A percentile compares a stretch with the other conserved stretches of the same genome.
These are phyloP conservation scores for Ceratobasidium sp. DNA, from an alignment of 1,284 basidiomycete species.

Conservation along the genomic window DNA sequence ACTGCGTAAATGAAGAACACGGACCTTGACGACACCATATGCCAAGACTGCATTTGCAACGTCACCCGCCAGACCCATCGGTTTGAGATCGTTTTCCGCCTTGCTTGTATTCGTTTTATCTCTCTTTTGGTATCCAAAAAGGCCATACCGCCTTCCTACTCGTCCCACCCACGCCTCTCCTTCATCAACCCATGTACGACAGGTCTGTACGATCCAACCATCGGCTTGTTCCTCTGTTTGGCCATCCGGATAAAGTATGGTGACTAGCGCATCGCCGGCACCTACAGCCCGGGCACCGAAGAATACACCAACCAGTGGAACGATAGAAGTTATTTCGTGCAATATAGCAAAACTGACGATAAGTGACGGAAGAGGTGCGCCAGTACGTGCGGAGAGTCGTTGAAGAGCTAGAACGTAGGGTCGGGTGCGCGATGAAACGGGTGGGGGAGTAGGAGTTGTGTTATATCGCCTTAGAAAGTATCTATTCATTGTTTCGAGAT, in stretches of 20 bases:
- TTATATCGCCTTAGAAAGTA: background rate
- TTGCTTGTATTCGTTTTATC: slow-evolving; percentile 49
- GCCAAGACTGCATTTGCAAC: slow-evolving; percentile 85
- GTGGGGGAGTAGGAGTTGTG: background rate
- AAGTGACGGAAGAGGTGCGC: slow-evolving; percentile 82
- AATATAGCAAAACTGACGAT: slow-evolving; percentile 84
- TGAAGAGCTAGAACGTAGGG: slow-evolving; percentile 60
- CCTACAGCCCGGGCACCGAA: slow-evolving; percentile 77
- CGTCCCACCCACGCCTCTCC: slow-evolving; percentile 78
- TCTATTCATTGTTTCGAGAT: background rate
- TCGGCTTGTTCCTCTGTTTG: background rate
- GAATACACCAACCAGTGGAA: slow-evolving; percentile 83
- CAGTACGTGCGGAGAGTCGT: slow-evolving; percentile 72
- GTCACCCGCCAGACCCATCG: slow-evolving; percentile 70
- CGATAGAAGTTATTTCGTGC: slow-evolving; percentile 88
- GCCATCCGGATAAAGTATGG: slow-evolving; percentile 43
- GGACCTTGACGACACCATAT: slow-evolving; percentile 89
- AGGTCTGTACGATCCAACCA: slow-evolving; percentile 61
- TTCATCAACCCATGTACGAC: slow-evolving; percentile 76
- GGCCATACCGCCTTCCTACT: slow-evolving; percentile 82
- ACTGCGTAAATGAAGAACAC: slow-evolving; percentile 48
- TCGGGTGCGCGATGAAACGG: slow-evolving; percentile 4
- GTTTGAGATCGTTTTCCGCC: slow-evolving; percentile 44
- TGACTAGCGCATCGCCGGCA: slow-evolving; percentile 77
- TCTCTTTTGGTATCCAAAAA: slow-evolving; percentile 82